Evolutionary conservation across 352 stramenopile species (phyloP).

Genomic region (Discostella stelligera): DNA sequence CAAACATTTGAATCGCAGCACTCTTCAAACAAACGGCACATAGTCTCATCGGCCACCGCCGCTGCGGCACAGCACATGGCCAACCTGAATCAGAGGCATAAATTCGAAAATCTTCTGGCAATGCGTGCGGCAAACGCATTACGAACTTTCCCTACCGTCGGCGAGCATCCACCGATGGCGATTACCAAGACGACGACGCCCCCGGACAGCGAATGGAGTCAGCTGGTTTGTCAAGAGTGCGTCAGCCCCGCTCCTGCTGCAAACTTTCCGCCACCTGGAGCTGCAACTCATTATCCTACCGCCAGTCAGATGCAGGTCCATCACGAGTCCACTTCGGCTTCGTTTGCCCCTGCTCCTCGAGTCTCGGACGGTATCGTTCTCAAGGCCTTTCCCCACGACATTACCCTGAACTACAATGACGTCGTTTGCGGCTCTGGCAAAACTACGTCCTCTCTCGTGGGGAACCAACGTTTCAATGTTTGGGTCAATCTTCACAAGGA

Average conservation of each 20-base stretch:
- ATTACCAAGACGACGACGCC: background rate
- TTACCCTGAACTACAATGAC: slow-evolving; percentile 40
- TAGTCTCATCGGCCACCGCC: slow-evolving; percentile 20
- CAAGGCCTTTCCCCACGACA: slow-evolving; percentile 2
- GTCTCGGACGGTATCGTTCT: slow-evolving; percentile 23
- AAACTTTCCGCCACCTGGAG: slow-evolving; percentile 20
- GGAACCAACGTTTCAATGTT: slow-evolving; percentile 43
- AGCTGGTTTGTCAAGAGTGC: background rate
- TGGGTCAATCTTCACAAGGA: slow-evolving; percentile 43
- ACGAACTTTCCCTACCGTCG: background rate
- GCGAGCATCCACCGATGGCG: slow-evolving; percentile 1
- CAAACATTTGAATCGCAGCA: slow-evolving; percentile 23
- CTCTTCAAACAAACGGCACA: slow-evolving; percentile 8
- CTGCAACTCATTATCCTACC: slow-evolving; percentile 7
- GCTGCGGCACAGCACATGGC: slow-evolving; percentile 34
- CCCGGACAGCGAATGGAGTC: background rate
- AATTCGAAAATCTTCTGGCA: slow-evolving; percentile 7
- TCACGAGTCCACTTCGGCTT: background rate
- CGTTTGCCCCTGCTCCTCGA: background rate
- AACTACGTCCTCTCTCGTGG: slow-evolving; percentile 31
- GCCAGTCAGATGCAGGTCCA: background rate
- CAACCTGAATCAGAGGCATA: slow-evolving; percentile 30
- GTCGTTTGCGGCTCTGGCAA: slow-evolving; percentile 40
- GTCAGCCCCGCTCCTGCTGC: slow-evolving; percentile 12
- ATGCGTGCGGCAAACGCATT: background rate